Evolutionary conservation across 495 filamentous ascomycete species (phyloP).

Genomic region (Extremus antarcticus): DNA sequence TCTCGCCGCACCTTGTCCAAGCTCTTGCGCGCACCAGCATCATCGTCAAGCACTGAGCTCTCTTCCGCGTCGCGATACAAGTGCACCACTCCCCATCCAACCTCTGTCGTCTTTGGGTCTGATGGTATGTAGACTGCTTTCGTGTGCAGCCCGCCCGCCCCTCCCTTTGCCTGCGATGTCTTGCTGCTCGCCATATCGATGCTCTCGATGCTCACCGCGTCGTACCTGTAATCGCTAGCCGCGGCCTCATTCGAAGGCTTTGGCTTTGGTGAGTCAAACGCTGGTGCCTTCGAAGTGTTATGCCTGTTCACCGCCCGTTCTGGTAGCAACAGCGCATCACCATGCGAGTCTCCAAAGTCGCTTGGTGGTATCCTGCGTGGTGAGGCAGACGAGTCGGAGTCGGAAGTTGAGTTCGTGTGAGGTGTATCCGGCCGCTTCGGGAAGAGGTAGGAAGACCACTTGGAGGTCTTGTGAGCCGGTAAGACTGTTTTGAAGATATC

Average conservation of each 20-base stretch:
- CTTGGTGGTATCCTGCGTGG: not conserved
- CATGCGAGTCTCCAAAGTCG: slow-evolving; percentile 8
- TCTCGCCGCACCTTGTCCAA: slow-evolving; percentile 9
- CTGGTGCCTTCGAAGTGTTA: slow-evolving; percentile 5
- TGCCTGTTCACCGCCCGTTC: slow-evolving; percentile 11
- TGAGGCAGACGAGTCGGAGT: slow-evolving; percentile 5
- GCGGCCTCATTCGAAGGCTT: slow-evolving; percentile 16
- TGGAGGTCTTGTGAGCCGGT: slow-evolving; percentile 30
- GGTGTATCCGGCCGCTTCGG: slow-evolving; percentile 8
- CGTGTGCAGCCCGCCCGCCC: slow-evolving; percentile 46
- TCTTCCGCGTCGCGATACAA: slow-evolving; percentile 80
- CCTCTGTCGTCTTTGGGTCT: slow-evolving; percentile 63
- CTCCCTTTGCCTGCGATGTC: slow-evolving; percentile 8
- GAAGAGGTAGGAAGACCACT: slow-evolving; percentile 21
- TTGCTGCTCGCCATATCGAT: slow-evolving; percentile 48
- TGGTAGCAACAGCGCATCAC: slow-evolving; percentile 15
- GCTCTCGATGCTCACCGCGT: slow-evolving; percentile 50
- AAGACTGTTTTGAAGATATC: slow-evolving; percentile 40
- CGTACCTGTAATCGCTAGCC: slow-evolving; percentile 52
- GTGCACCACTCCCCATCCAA: slow-evolving; percentile 89
- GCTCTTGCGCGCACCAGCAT: slow-evolving; percentile 11
- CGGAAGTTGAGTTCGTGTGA: not conserved
- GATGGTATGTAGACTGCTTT: slow-evolving; percentile 72
- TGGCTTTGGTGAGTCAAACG: slow-evolving; percentile 7
- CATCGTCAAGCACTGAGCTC: slow-evolving; percentile 43